These are phyloP conservation scores for Pseudopithomyces chartarum DNA, from an alignment of 2,329 filamentous ascomycete genomes.

Conservation along the genomic window DNA sequence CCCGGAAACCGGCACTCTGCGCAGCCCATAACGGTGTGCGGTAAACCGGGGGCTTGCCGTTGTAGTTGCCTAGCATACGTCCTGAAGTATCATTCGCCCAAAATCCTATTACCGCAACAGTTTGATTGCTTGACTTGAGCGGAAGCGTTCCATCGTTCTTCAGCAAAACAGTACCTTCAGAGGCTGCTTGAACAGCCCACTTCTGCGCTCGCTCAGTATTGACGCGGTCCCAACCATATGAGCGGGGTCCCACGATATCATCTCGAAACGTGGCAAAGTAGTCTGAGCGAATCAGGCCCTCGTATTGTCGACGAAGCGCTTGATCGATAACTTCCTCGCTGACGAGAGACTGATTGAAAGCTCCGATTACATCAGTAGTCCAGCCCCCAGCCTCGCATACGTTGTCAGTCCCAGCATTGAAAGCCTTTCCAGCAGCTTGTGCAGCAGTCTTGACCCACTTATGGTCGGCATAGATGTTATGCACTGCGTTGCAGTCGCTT, in stretches of 20 bases:
- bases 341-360: conserved; percentile 31
- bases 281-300: conserved; percentile 59
- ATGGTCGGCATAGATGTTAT: conserved; percentile 61
- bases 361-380: conserved; percentile 24
- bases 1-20: conserved; percentile 50
- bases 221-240: conserved; percentile 48
- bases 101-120: conserved; percentile 61
- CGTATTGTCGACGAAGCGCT: conserved; percentile 59
- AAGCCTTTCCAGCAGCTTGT: conserved; percentile 52
- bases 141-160: conserved; percentile 59
- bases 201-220: conserved; percentile 58
- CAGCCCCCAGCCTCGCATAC: conserved; percentile 54
- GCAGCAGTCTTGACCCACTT: conserved; percentile 44
- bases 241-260: background rate
- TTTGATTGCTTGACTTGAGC: conserved; percentile 45
- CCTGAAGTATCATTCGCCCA: conserved; percentile 63
- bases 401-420: conserved; percentile 59
- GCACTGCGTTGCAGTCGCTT: conserved; percentile 69
- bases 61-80: conserved; percentile 64
- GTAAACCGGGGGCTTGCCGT: conserved; percentile 60
- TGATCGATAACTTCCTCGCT: conserved; percentile 54
- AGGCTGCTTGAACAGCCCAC: conserved; percentile 60
- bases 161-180: conserved; percentile 54
- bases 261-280: conserved; percentile 51
- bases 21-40: conserved; percentile 60